These are phyloP conservation scores for Prunus mongolica DNA, from an alignment of 306 rosid species.

Conservation along the genomic window DNA sequence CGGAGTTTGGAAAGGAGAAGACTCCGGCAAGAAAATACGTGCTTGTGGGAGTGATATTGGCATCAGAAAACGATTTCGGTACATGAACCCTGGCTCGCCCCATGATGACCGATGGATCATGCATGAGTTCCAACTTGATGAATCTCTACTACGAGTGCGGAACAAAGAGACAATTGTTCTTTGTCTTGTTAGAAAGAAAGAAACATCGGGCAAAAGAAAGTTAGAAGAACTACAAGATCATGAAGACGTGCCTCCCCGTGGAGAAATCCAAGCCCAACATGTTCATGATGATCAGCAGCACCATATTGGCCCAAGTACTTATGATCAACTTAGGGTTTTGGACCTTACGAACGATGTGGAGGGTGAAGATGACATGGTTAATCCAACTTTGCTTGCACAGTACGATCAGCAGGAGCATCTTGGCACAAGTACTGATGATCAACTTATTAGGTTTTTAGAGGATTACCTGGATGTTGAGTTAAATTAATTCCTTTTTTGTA, in stretches of 20 bases:
- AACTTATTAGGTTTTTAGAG: no score
- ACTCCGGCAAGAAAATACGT: not conserved
- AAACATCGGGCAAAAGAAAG: not conserved
- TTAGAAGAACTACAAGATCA: not conserved
- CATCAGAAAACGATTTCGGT: not conserved
- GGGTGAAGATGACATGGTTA: no score
- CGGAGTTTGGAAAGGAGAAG: not conserved
- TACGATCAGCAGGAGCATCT: no score
- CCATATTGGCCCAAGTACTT: no score
- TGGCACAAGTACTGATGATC: no score
- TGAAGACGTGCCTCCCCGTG: not conserved
- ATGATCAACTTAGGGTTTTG: no score
- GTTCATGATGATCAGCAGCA: no score
- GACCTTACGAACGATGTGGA: no score
- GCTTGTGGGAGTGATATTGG: not conserved
- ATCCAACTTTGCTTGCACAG: no score
- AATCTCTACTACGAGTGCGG: not conserved
- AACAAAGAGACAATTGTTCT: not conserved
- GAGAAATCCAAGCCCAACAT: no score
- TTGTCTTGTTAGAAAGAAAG: not conserved
- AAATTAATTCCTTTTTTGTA: no score
- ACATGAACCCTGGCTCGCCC: not conserved
- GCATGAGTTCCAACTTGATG: not conserved
- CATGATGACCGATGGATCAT: not conserved
- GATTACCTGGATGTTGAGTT: no score